phyloP scores from a whole-genome alignment of 2,329 filamentous ascomycete genomes.

The Pyrenochaeta sp. region DNA sequence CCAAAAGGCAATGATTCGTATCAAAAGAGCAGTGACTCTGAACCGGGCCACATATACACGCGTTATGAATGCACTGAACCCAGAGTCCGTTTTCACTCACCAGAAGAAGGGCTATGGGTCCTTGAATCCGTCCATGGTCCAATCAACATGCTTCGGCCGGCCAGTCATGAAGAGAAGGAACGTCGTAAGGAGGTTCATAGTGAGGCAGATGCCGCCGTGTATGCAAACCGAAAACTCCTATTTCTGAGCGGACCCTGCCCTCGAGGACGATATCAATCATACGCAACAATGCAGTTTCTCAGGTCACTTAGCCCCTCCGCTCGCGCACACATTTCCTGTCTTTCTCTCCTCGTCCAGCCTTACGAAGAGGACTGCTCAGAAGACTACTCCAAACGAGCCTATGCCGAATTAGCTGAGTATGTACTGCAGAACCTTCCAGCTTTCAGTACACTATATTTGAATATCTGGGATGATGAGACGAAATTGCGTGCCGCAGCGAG shows the following conservation, averaged over 20 bases:
- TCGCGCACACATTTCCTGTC: slow-evolving; percentile 24
- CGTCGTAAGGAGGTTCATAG: slow-evolving; percentile 28
- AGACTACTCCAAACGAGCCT: slow-evolving; percentile 18
- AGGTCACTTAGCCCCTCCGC: slow-evolving; percentile 19
- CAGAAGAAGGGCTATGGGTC: slow-evolving; percentile 33
- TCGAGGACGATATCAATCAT: slow-evolving; percentile 44
- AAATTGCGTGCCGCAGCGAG: slow-evolving; percentile 7
- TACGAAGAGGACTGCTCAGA: slow-evolving; percentile 41
- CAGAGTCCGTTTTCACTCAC: slow-evolving; percentile 26
- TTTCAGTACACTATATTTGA: slow-evolving; percentile 25
- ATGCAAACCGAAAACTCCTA: slow-evolving; percentile 35
- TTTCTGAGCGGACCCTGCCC: slow-evolving; percentile 41
- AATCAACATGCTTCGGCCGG: slow-evolving; percentile 43
- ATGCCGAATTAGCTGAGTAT: slow-evolving; percentile 25
- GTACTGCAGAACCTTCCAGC: slow-evolving; percentile 19
- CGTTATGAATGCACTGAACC: slow-evolving; percentile 38
- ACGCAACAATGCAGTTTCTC: slow-evolving; percentile 40
- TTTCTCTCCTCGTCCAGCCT: slow-evolving; percentile 34
- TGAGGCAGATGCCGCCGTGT: slow-evolving; percentile 36
- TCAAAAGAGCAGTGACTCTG: slow-evolving; percentile 1
- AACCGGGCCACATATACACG: slow-evolving; percentile 41
- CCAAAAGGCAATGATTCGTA: slow-evolving; percentile 14
- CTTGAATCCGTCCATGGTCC: slow-evolving; percentile 29
- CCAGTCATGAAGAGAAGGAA: slow-evolving; percentile 22
- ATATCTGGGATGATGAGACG: slow-evolving; percentile 24